These are phyloP conservation scores for Vanderwaltozyma verrucispora DNA, from an alignment of 805 yeast genomes.

Conservation along the genomic window DNA sequence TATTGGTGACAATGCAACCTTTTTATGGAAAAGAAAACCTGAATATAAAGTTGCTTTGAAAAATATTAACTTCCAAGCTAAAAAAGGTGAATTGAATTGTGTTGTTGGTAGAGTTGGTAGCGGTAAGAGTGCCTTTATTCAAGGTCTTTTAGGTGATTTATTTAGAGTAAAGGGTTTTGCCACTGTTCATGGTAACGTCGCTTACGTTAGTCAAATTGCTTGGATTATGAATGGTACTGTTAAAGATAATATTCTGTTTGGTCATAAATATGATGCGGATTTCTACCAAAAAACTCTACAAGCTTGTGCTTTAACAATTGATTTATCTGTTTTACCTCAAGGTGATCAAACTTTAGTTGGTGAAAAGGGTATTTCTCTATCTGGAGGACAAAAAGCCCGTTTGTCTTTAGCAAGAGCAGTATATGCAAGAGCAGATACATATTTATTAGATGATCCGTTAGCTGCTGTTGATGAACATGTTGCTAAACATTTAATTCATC, in stretches of 20 bases:
- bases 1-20: slow-evolving; percentile 52
- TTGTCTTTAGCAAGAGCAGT: slow-evolving; percentile 92
- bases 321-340: slow-evolving; percentile 69
- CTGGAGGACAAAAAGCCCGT: slow-evolving; percentile 98
- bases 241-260: slow-evolving; percentile 83
- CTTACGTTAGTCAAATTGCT: slow-evolving; percentile 87
- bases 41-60: slow-evolving; percentile 57
- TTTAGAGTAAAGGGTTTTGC: slow-evolving; percentile 67
- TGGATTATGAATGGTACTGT: slow-evolving; percentile 97
- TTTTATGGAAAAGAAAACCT: slow-evolving; percentile 69
- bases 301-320: slow-evolving; percentile 81
- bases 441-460: slow-evolving; percentile 81
- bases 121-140: slow-evolving; percentile 78
- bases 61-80: slow-evolving; percentile 50
- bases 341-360: slow-evolving; percentile 93
- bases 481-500: slow-evolving; percentile 71
- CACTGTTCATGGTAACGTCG: slow-evolving; percentile 62
- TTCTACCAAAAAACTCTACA: slow-evolving; percentile 72
- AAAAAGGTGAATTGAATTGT: slow-evolving; percentile 72
- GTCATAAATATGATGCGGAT: slow-evolving; percentile 69
- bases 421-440: slow-evolving; percentile 86
- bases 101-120: slow-evolving; percentile 85
- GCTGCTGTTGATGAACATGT: slow-evolving; percentile 98
- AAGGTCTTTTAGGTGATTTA: slow-evolving; percentile 73
- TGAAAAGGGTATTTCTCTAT: slow-evolving; percentile 90